phyloP scores from a whole-genome alignment of 2,329 filamentous ascomycete genomes.

The Pestalotiopsis sp. region DNA sequence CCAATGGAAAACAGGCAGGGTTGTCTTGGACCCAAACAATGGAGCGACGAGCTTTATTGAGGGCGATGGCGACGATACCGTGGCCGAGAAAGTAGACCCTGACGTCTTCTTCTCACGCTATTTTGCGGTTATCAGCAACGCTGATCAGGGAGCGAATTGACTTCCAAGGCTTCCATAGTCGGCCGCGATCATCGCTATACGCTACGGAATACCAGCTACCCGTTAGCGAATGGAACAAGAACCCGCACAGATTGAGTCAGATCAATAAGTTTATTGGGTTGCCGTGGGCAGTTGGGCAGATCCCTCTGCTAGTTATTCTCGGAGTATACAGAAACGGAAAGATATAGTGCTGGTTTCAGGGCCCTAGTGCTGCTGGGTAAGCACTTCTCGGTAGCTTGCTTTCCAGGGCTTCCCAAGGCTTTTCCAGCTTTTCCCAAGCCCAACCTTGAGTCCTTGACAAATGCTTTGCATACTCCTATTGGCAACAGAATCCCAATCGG shows the following conservation, averaged over 20 bases:
- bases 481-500: not conserved
- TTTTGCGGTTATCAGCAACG: constrained; percentile 10
- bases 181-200: not conserved
- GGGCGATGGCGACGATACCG: not conserved
- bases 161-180: not conserved
- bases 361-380: not conserved
- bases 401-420: not conserved
- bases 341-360: not conserved
- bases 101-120: constrained; percentile 14
- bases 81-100: constrained; percentile 12
- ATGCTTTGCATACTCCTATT: not conserved
- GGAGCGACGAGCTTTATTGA: constrained; percentile 9
- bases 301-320: not conserved
- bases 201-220: not conserved
- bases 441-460: not conserved
- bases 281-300: not conserved
- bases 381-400: not conserved
- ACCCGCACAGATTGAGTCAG: not conserved
- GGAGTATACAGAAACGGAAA: not conserved
- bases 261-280: not conserved
- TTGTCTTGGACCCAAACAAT: not conserved
- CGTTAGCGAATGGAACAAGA: not conserved
- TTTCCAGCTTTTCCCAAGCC: not conserved
- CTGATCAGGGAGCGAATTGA: not conserved
- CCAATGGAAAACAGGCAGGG: constrained; percentile 10